Evolutionary conservation across 768 basidiomycete genomes (phyloP), one percentile per base, ranked within the genome.

Genomic region (Tulasnella sp.): DNA sequence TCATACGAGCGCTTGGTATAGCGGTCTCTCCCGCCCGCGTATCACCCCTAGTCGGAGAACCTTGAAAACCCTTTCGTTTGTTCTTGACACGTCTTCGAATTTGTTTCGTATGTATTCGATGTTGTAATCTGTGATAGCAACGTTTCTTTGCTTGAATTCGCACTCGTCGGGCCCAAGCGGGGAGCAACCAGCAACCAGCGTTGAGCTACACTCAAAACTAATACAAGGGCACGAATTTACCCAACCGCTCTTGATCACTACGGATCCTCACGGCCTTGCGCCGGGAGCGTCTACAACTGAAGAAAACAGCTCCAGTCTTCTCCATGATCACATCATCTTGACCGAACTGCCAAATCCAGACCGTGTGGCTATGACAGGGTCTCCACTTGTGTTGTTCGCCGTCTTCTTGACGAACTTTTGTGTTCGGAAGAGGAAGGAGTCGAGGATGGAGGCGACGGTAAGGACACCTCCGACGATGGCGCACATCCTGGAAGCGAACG

Each of bases 381-480:
- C 48, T 27, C 8, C 23, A 9, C 15, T n/a, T n/a, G 34, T 29
- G 6, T 17, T n/a, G 15, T 19, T 39, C 6, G 29, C 66, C 14
- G 72, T 72, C 70, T 83, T 85, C 70, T 86, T 88, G 61, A 97
- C 67, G 43, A 75, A 77, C 60, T 81, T 80, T 50, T 79, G 77
- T 31, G 91, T 84, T 14, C 84, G 85, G 67, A 94, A 97, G 57
- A 96, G 76, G 49, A 87, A 72, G 59, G 86, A 80, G 69, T 98
- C 96, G 50, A 97, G 62, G 12, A 99, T 71, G 0, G 86, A 84
- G 15, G 92, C 93, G 17, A 99, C 84, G 4, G 96, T 99, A 59
- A 99, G 72, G 3, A 98, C 93, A 63, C 96, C 96, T 62, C 96
- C 96, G 27, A 99, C 84, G 65, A 99, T 97, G 2, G 96, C 96